Conservation (phyloP, 169 alveolate species). For the Plasmodium gallinaceum region DNA sequence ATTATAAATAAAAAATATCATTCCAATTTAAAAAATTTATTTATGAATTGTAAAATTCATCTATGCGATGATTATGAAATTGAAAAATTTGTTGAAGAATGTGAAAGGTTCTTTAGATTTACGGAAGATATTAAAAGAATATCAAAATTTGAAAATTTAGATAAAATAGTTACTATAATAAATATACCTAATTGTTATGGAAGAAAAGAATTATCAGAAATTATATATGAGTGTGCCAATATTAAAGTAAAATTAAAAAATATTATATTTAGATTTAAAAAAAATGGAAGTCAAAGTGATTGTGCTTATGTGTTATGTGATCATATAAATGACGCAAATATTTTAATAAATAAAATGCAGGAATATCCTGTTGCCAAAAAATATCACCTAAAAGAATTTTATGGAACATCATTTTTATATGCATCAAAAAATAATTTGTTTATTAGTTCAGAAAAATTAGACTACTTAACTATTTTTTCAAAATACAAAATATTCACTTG, state of each 20-base stretch:
- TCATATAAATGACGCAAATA: constrained; percentile 80
- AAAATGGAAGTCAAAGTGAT: constrained; percentile 85
- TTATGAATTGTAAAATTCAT: constrained; percentile 80
- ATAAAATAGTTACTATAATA: constrained; percentile 84
- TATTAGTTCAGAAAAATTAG: constrained; percentile 56
- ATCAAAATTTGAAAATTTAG: constrained; percentile 80
- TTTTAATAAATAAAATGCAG: constrained; percentile 82
- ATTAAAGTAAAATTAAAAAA: constrained; percentile 81
- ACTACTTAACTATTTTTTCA: constrained; percentile 60
- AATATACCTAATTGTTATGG: constrained; percentile 87
- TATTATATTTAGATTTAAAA: constrained; percentile 84
- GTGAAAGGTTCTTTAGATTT: constrained; percentile 85
- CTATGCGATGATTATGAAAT: constrained; percentile 86
- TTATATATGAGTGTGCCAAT: constrained; percentile 78
- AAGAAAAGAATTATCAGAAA: constrained; percentile 82
- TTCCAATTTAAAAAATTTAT: constrained; percentile 75
- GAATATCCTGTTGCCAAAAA: constrained; percentile 86
- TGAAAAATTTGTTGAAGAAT: constrained; percentile 86
- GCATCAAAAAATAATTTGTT: constrained; percentile 78
- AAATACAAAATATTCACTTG: constrained; percentile 82
- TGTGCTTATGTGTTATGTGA: constrained; percentile 86
- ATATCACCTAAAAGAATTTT: constrained; percentile 82
- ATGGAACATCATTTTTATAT: constrained; percentile 85
- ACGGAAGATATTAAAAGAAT: constrained; percentile 86
- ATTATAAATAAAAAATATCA: constrained; percentile 31